A percentile compares a stretch with the other conserved stretches of the same genome.
These are phyloP conservation scores for Fraxinus nigra DNA, from an alignment of 305 asterid genomes.

Conservation along the genomic window DNA sequence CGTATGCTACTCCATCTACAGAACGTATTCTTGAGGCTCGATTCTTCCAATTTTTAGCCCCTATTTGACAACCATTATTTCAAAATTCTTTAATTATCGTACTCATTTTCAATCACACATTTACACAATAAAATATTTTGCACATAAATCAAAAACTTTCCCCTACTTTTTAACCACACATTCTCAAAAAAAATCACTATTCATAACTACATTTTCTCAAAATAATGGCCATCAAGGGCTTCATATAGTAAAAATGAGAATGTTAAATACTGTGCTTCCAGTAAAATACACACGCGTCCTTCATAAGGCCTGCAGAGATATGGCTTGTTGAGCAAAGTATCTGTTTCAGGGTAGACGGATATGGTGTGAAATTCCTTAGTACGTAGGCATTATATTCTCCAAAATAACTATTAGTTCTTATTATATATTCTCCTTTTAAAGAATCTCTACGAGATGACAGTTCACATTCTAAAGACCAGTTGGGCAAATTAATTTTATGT, in stretches of 20 bases:
- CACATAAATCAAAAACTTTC: too few relatives aligned
- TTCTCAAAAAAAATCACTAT: too few relatives aligned
- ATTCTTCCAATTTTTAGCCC: slow-evolving; percentile 1
- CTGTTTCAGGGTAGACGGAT: not conserved
- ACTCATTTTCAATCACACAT: too few relatives aligned
- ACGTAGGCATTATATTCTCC: not conserved
- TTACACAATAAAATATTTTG: too few relatives aligned
- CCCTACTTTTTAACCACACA: too few relatives aligned
- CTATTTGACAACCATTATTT: too few relatives aligned
- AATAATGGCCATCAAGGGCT: too few relatives aligned
- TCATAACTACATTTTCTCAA: too few relatives aligned
- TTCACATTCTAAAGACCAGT: slow-evolving; percentile 6
- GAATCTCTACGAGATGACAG: not conserved
- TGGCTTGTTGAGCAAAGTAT: not conserved
- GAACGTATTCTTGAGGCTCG: not conserved
- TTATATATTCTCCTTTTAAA: not conserved
- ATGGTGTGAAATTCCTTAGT: not conserved
- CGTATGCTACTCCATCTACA: not conserved
- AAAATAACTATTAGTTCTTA: not conserved
- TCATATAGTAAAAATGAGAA: not conserved
- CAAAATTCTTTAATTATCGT: too few relatives aligned
- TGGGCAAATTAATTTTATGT: slow-evolving; percentile 16
- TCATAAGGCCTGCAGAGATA: not conserved
- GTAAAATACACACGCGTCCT: not conserved
- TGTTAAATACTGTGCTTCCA: not conserved